Base-by-base conservation (phyloP, 441 rosid genomes). In the Bruguiera hainesii region DNA sequence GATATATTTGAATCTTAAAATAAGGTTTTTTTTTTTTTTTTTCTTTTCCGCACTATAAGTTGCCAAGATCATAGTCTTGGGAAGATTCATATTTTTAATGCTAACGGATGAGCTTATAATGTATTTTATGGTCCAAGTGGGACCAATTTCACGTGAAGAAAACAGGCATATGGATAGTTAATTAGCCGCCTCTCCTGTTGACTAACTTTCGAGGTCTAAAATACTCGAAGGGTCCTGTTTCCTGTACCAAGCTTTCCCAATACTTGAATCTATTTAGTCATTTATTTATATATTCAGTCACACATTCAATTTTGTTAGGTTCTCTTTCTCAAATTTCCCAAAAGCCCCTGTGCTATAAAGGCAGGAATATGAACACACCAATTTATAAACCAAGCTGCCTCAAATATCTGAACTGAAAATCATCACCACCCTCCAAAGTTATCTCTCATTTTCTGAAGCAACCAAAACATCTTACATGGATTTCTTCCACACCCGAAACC, bases 111-210 rank as follows among this genome's bases (percentile, higher is more conserved):
- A 31, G 70, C 49, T 51, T 51, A 74, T 71, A 77, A 56, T 66
- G 46, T 84, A 35, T 70, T 73, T 58, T 64, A 74, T 65, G 73
- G 69, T 71, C 57, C 30, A 56, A 67, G 87, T 78, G 66, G 85
- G 86, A 42, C 83, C 89, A 62, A 15, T 57, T 75, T 77, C 90
- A 85, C 87, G 85, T 85, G 89, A 84, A 50, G 67, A 19, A 26
- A 26, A 67, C 78, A 71, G 68, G 63, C 64, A 58, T 42, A 29
- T 52, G 51, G 58, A 67, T 65, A 63, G 68, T 60, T 67, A 67
- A 50, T 50, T 65, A 77, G 74, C 75, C 78, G 75, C 73, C 80
- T 61, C 31, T 19, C 15, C 15, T 11, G 13, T 19, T 29, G 29
- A 7, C 50, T 21, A 26, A 1, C 29, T 37, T 9, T 6, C 26